Evolutionary conservation across 2,329 filamentous ascomycete species (phyloP).

Genomic region (Apiospora koreana): DNA sequence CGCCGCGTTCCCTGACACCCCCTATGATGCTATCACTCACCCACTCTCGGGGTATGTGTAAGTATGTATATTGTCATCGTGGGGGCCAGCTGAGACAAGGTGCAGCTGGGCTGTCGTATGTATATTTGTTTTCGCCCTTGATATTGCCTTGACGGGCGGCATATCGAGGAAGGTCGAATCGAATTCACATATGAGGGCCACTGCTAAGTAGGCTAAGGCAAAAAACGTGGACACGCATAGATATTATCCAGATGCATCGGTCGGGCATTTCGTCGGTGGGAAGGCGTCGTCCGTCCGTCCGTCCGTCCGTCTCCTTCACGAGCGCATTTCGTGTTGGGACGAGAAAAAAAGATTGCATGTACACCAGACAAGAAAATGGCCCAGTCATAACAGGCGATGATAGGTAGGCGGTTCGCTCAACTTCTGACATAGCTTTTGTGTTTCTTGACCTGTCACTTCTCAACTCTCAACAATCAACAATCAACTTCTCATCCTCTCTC

Average conservation of each 20-base stretch:
- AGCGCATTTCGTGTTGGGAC: not conserved
- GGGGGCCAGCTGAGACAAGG: constrained; percentile 3
- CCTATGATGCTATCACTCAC: not conserved
- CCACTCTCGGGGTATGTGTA: not conserved
- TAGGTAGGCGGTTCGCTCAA: constrained; percentile 1
- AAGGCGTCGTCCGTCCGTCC: not conserved
- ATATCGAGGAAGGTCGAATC: not conserved
- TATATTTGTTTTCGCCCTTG: not conserved
- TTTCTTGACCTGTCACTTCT: constrained; percentile 15
- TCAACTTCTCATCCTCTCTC: not conserved
- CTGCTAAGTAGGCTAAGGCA: not conserved
- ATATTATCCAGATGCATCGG: not conserved
- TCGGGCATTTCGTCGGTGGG: not conserved
- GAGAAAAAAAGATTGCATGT: not conserved
- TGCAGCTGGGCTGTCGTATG: not conserved
- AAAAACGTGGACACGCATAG: not conserved
- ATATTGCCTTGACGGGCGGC: not conserved
- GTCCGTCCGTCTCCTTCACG: not conserved
- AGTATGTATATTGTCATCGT: not conserved
- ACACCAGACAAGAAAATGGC: not conserved
- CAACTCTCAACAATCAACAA: not conserved
- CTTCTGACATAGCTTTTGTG: constrained; percentile 14
- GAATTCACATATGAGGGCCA: not conserved
- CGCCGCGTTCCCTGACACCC: not conserved
- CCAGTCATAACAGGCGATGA: constrained; percentile 5